Conservation (phyloP, 805 yeast species). For the Candida caryicola region DNA sequence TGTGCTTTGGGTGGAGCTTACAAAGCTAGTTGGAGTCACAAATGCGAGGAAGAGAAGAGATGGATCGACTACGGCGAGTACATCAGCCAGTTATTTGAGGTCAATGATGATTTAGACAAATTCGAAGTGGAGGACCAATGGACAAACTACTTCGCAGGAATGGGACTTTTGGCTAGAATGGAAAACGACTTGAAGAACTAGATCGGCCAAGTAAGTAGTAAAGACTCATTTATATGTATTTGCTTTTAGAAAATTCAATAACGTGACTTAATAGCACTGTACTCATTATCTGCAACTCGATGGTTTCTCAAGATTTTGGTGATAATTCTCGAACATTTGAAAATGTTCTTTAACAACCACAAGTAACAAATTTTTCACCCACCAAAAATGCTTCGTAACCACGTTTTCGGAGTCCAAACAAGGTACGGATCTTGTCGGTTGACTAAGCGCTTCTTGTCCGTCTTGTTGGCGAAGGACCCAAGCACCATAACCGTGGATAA, state of each 20-base stretch:
- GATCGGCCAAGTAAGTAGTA: neutral
- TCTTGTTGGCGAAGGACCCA: conserved; percentile 6
- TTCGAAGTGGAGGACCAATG: conserved; percentile 42
- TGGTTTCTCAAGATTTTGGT: neutral
- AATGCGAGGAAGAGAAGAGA: conserved; percentile 26
- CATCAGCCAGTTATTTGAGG: conserved; percentile 39
- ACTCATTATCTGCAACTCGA: neutral
- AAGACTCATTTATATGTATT: neutral
- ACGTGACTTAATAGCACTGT: neutral
- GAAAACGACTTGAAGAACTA: conserved; percentile 25
- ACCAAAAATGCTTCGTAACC: neutral
- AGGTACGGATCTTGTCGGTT: neutral
- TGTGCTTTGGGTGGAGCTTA: conserved; percentile 92
- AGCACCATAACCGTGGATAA: conserved; percentile 6
- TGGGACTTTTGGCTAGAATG: conserved; percentile 48
- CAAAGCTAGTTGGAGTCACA: conserved; percentile 73
- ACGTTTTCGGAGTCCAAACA: neutral
- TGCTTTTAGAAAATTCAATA: neutral
- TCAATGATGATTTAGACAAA: conserved; percentile 46
- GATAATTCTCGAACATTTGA: no score
- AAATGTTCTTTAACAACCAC: no score
- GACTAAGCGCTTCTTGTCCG: neutral
- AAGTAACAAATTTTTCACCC: neutral
- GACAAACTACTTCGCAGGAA: conserved; percentile 51
- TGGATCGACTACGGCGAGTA: conserved; percentile 46